A percentile compares a stretch with the other conserved stretches of the same genome.
phyloP scores from a whole-genome alignment of 176 grass and related monocot genomes.

The Avena sativa region DNA sequence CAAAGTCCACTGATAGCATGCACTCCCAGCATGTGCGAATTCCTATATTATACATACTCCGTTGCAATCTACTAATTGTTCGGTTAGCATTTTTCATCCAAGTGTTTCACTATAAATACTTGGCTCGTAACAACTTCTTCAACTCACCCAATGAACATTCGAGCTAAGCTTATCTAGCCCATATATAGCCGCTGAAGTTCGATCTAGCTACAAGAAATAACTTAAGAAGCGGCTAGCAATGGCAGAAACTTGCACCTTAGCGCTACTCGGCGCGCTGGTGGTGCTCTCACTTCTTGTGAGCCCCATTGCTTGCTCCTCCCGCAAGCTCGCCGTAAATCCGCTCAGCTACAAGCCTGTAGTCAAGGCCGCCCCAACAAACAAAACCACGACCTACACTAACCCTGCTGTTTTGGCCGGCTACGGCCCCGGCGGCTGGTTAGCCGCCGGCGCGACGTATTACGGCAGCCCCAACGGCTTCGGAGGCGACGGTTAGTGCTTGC shows the following conservation, averaged over 20 bases:
- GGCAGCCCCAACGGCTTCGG: constrained; percentile 70
- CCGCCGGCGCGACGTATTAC: constrained; percentile 82
- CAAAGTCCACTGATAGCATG: too few species aligned
- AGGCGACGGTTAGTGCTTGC: constrained; percentile 54
- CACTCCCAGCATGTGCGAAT: too few species aligned
- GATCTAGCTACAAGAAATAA: constrained; percentile 7
- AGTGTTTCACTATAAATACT: constrained; percentile 47
- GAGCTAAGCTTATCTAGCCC: constrained; percentile 42
- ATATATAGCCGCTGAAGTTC: neutral
- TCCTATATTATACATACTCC: too few species aligned
- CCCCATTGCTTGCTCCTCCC: constrained; percentile 53
- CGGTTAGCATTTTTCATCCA: too few species aligned
- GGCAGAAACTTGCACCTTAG: constrained; percentile 43
- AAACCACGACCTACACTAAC: constrained; percentile 10
- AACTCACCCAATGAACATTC: constrained; percentile 46
- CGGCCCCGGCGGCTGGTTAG: constrained; percentile 48
- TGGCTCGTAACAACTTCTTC: constrained; percentile 8
- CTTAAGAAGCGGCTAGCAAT: constrained; percentile 22
- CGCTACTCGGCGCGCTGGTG: constrained; percentile 28
- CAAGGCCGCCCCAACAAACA: constrained; percentile 17
- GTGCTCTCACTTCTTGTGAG: constrained; percentile 50
- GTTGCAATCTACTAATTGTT: too few species aligned
- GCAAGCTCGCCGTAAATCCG: constrained; percentile 34
- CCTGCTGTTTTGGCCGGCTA: constrained; percentile 30
- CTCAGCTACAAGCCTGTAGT: neutral